Conservation (phyloP, 2,329 filamentous ascomycete genomes). For the Penicillium sp. region DNA sequence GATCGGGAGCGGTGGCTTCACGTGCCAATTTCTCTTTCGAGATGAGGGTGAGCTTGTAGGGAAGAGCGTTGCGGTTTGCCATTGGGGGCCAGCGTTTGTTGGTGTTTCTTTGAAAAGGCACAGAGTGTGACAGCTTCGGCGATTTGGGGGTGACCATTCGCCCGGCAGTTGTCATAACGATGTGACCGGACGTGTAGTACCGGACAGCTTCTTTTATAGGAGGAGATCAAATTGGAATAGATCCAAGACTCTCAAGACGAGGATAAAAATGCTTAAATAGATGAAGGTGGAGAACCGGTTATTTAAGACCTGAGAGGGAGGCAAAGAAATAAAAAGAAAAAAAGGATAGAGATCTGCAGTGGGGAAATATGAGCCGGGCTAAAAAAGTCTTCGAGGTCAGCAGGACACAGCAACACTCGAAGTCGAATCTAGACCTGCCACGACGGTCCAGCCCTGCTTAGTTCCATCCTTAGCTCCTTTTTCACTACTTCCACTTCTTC, state of each 20-base stretch:
- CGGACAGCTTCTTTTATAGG: neutral
- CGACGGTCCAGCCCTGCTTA: neutral
- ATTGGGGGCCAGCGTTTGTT: conserved; percentile 35
- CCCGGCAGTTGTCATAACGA: conserved; percentile 25
- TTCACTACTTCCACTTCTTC: neutral
- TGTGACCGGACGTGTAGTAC: neutral
- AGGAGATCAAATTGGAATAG: neutral
- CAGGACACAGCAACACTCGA: conserved; percentile 4
- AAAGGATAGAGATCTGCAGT: conserved; percentile 7
- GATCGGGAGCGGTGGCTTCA: conserved; percentile 34
- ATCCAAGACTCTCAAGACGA: neutral
- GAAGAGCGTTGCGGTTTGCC: conserved; percentile 32
- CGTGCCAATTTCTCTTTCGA: conserved; percentile 35
- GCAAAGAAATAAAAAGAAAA: conserved; percentile 6
- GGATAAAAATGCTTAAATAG: neutral
- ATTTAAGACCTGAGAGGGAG: neutral
- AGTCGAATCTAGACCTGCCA: neutral
- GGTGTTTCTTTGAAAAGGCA: conserved; percentile 21
- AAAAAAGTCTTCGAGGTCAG: conserved; percentile 11
- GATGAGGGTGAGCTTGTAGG: conserved; percentile 34
- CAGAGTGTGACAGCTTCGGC: conserved; percentile 21
- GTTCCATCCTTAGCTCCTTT: neutral
- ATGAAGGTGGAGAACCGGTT: neutral
- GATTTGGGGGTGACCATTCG: conserved; percentile 17
- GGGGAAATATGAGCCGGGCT: conserved; percentile 16